Evolutionary conservation across 108 stramenopile genomes (phyloP), one percentile per base, ranked within the genome.

Genomic region (Epithemia pelagica): DNA sequence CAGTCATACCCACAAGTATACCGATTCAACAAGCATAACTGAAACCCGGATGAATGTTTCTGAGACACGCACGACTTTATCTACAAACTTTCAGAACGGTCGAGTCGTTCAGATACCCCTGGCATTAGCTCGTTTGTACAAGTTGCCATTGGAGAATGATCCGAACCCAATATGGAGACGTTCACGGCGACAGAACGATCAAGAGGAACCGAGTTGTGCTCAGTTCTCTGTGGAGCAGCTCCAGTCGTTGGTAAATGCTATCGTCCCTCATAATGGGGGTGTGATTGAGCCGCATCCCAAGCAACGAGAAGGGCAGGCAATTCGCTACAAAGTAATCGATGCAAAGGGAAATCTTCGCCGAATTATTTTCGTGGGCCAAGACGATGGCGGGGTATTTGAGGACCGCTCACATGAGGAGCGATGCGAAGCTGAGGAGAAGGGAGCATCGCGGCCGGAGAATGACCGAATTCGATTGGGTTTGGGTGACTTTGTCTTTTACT

Each of bases 401-500:
- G 70, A 82, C 32, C 67, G 70, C 23, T 10, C 10, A 33, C 59
- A 73, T 75, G 91, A 61, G 59, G 64, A 63, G 33, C 81, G 82
- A 23, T 70, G 72, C 63, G 73, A 80, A 56, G 65, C 63, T 60
- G 69, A 69, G 15, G 74, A 71, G 27, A 67, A 74, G 23, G 37
- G 62, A 56, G 56, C 54, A 21, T 1, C 20, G 46, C 21, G 25
- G 21, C n/a, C n/a, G n/a, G 58, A 37, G 0, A 59, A 28, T 19
- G 68, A 82, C 65, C 69, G 67, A n/a, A 84, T 85, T 66, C 77
- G 77, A 56, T 61, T 85, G 57, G 84, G 84, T 1, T 60, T 85
- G 21, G 96, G 96, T 0, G 98, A 98, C 70, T 98, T 98, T 73
- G 95, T 98, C 20, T 98, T 98, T 62, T 98, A 98, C 72, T 86